phyloP scores from a whole-genome alignment of 108 stramenopile species.

The Mayamaea pseudoterrestris region DNA sequence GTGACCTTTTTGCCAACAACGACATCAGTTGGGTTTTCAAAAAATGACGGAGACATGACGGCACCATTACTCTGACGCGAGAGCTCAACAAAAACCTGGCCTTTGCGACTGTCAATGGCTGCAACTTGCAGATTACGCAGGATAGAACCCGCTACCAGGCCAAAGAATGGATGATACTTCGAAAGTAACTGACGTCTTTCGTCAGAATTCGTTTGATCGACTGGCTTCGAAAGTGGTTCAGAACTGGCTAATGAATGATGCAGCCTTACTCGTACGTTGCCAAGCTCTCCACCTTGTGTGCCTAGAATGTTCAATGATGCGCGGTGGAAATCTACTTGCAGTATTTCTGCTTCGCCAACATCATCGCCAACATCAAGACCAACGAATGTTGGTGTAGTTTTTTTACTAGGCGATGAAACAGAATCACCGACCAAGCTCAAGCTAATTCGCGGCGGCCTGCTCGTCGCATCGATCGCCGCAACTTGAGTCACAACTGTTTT shows the following conservation, averaged over 20 bases:
- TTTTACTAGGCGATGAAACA: no score
- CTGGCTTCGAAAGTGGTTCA: constrained; percentile 10
- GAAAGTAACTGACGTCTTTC: constrained; percentile 27
- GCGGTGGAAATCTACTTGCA: constrained; percentile 33
- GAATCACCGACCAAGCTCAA: constrained; percentile 23
- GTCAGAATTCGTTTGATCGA: constrained; percentile 21
- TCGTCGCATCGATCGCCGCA: constrained; percentile 59
- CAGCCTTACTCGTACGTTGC: constrained; percentile 31
- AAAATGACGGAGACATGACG: not conserved
- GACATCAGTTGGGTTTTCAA: constrained; percentile 18
- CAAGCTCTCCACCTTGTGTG: constrained; percentile 1
- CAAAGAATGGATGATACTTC: constrained; percentile 64
- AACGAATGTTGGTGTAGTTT: constrained; percentile 11
- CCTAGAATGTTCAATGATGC: constrained; percentile 32
- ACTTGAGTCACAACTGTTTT: constrained; percentile 52
- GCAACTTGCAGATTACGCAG: constrained; percentile 41
- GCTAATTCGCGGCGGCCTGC: constrained; percentile 44
- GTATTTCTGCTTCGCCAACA: constrained; percentile 39
- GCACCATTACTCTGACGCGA: constrained; percentile 22
- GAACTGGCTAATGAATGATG: constrained; percentile 62
- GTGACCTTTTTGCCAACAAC: constrained; percentile 35
- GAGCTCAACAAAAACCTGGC: constrained; percentile 39
- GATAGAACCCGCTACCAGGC: constrained; percentile 33
- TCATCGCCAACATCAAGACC: constrained; percentile 29
- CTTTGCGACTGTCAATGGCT: constrained; percentile 26